phyloP scores from a whole-genome alignment of 805 yeast genomes.

The Metschnikowia cerradonensis region DNA sequence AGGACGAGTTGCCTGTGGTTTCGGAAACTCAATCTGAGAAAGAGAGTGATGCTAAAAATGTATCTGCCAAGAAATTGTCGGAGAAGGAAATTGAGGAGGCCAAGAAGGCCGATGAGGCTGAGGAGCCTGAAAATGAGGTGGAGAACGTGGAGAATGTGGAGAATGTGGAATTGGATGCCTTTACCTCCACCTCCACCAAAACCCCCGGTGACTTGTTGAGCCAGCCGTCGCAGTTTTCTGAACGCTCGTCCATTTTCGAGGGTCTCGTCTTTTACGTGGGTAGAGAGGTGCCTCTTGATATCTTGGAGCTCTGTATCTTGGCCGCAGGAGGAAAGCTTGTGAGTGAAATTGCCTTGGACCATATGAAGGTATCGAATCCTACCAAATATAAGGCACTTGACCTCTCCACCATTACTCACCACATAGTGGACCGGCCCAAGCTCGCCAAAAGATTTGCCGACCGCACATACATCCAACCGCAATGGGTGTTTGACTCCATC shows the following conservation, averaged over 20 bases:
- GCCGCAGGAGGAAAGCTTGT: slow-evolving; percentile 83
- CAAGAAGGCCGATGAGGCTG: slow-evolving; percentile 47
- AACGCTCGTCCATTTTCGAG: slow-evolving; percentile 63
- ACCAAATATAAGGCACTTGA: slow-evolving; percentile 48
- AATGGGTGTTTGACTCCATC: slow-evolving; percentile 92
- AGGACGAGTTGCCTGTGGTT: slow-evolving; percentile 16
- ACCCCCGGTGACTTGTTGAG: slow-evolving; percentile 64
- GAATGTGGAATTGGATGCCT: slow-evolving; percentile 56
- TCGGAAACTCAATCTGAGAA: slow-evolving; percentile 14
- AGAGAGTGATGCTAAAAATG: background rate
- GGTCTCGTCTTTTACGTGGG: slow-evolving; percentile 82
- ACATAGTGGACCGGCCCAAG: slow-evolving; percentile 89
- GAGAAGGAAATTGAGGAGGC: slow-evolving; percentile 45
- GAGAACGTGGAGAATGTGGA: slow-evolving; percentile 8
- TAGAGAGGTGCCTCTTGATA: slow-evolving; percentile 92
- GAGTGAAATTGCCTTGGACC: slow-evolving; percentile 86
- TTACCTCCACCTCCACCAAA: slow-evolving; percentile 52
- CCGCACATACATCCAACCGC: slow-evolving; percentile 93
- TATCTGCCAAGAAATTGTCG: slow-evolving; percentile 37
- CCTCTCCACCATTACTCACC: slow-evolving; percentile 78
- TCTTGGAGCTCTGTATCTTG: slow-evolving; percentile 80
- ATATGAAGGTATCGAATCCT: slow-evolving; percentile 49
- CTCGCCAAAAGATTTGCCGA: slow-evolving; percentile 75
- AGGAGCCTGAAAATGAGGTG: slow-evolving; percentile 23
- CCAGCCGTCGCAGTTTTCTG: slow-evolving; percentile 57